Percentiles rank a stretch among this genome's conserved stretches.
Evolutionary conservation across 495 filamentous ascomycete genomes (phyloP).

Genomic region (Podospora pseudocomata): DNA sequence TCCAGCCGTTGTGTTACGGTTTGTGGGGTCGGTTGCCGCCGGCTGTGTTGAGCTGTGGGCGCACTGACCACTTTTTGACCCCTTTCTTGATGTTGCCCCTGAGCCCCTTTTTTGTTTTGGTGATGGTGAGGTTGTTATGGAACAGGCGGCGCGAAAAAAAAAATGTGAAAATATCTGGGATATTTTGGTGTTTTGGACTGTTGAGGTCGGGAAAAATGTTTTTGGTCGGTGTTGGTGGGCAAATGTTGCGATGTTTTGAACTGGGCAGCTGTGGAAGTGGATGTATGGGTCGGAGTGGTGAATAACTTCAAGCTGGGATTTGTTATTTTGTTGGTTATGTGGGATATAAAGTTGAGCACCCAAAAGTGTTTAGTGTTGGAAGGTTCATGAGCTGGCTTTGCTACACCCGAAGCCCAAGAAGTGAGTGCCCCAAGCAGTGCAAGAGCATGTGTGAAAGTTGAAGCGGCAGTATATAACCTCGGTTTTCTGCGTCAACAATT

Average conservation of each 20-base stretch:
- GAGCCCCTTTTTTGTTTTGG: background rate
- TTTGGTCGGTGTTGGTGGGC: background rate
- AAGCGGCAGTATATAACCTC: background rate
- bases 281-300: background rate
- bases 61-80: background rate
- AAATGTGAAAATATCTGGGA: too few species aligned
- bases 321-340: background rate
- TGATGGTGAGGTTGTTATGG: background rate
- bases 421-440: background rate
- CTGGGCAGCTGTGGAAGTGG: background rate
- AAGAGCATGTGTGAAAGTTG: too few species aligned
- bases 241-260: background rate
- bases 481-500: background rate
- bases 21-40: background rate
- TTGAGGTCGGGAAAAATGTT: too few species aligned
- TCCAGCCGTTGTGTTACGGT: background rate
- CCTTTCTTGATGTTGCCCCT: background rate
- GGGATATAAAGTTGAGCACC: background rate
- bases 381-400: too few species aligned
- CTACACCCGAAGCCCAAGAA: background rate
- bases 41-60: background rate
- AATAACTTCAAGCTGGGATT: background rate
- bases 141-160: background rate
- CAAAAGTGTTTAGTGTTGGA: too few species aligned
- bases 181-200: too few species aligned